A percentile compares a stretch with the other conserved stretches of the same genome.
Evolutionary conservation across 2,329 filamentous ascomycete species (phyloP).

Genomic region (Scleromitrula shiraiana): DNA sequence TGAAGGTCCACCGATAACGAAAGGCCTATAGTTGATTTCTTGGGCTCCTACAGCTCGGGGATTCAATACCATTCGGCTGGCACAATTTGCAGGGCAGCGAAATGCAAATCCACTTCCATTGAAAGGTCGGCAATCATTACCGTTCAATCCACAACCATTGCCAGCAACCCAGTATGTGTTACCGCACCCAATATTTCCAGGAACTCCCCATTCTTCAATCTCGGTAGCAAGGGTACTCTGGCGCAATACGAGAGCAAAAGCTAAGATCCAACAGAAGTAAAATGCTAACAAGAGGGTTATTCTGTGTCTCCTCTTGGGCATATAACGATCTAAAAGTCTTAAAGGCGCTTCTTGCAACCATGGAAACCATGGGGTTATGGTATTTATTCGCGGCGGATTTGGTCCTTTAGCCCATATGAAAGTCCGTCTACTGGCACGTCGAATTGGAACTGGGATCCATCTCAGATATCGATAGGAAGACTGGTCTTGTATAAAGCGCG

Average conservation of each 20-base stretch:
- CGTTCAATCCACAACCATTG: slow-evolving; percentile 68
- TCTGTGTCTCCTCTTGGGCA: slow-evolving; percentile 52
- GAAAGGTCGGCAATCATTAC: slow-evolving; percentile 68
- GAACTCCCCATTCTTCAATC: slow-evolving; percentile 59
- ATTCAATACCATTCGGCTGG: slow-evolving; percentile 56
- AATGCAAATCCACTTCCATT: slow-evolving; percentile 63
- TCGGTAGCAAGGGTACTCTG: slow-evolving; percentile 51
- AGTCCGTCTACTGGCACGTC: slow-evolving; percentile 37
- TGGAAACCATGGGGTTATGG: slow-evolving; percentile 56
- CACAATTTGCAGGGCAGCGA: slow-evolving; percentile 66
- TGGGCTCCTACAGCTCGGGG: slow-evolving; percentile 67
- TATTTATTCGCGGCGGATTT: slow-evolving; percentile 40
- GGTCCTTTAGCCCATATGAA: slow-evolving; percentile 49
- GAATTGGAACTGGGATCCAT: slow-evolving; percentile 52
- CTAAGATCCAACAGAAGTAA: slow-evolving; percentile 59
- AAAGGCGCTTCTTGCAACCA: slow-evolving; percentile 59
- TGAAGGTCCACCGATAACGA: slow-evolving; percentile 62
- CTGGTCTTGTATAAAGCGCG: slow-evolving; percentile 53
- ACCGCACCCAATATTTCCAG: slow-evolving; percentile 58
- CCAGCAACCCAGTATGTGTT: slow-evolving; percentile 62
- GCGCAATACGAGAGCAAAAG: slow-evolving; percentile 61
- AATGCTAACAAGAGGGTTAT: slow-evolving; percentile 50
- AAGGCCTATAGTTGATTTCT: slow-evolving; percentile 52
- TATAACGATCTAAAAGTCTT: slow-evolving; percentile 50
- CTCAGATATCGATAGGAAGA: slow-evolving; percentile 37